Evolutionary conservation across 192 early-diverging fungal genomes (phyloP).

Genomic region (Backusella mclennaniae): DNA sequence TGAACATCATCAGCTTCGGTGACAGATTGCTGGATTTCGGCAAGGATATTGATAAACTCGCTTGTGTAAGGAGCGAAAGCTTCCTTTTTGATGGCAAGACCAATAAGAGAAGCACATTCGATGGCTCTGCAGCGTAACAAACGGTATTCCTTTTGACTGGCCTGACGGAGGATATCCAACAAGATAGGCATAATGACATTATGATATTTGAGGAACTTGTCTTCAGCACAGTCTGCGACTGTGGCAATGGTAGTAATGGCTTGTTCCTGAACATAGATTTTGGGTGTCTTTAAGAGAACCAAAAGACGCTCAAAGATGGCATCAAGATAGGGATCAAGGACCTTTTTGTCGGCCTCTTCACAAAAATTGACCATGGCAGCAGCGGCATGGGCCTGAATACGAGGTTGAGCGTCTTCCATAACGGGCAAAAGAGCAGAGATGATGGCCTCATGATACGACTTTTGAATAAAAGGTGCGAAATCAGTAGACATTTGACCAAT

Average conservation of each 20-base stretch:
- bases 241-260: constrained; percentile 97
- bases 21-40: constrained; percentile 73
- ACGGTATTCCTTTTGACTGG: constrained; percentile 83
- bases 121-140: constrained; percentile 94
- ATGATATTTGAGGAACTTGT: constrained; percentile 91
- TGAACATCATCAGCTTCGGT: constrained; percentile 94
- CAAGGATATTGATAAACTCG: constrained; percentile 80
- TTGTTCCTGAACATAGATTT: constrained; percentile 98
- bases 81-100: constrained; percentile 90
- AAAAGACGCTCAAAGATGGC: constrained; percentile 85
- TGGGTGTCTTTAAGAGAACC: constrained; percentile 77
- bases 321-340: constrained; percentile 87
- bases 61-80: constrained; percentile 77
- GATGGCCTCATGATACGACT: constrained; percentile 68
- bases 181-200: constrained; percentile 93
- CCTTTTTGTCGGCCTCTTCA: constrained; percentile 82
- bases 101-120: constrained; percentile 96
- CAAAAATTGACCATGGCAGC: constrained; percentile 98
- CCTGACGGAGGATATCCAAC: constrained; percentile 82
- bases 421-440: constrained; percentile 79
- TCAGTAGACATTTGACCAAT: constrained; percentile 98
- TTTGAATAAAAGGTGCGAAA: constrained; percentile 80
- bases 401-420: constrained; percentile 81
- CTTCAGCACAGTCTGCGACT: constrained; percentile 93
- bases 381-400: constrained; percentile 94